phyloP scores from a whole-genome alignment of 2,329 filamentous ascomycete genomes.

The Pseudogymnoascus verrucosus region DNA sequence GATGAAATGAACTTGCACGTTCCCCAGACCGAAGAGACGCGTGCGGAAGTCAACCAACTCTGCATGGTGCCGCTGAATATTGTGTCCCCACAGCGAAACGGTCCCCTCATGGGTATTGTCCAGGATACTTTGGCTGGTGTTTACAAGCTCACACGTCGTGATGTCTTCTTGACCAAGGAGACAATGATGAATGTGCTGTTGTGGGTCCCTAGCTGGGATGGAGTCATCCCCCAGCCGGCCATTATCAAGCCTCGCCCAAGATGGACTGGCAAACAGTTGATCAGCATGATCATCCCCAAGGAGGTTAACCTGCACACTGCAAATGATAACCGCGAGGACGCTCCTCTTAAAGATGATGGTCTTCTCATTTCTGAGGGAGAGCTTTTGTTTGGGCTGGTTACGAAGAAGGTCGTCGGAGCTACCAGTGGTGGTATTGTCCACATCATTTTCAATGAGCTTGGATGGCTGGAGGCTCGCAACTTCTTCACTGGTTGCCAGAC shows the following conservation, averaged over 20 bases:
- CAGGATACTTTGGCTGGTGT: constrained; percentile 94
- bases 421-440: constrained; percentile 86
- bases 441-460: constrained; percentile 92
- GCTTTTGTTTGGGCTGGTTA: constrained; percentile 81
- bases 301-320: constrained; percentile 71
- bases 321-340: constrained; percentile 51
- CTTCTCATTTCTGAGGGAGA: constrained; percentile 79
- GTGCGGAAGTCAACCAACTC: constrained; percentile 86
- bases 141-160: constrained; percentile 92
- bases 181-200: constrained; percentile 95
- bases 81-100: constrained; percentile 93
- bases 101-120: constrained; percentile 97
- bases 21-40: constrained; percentile 92
- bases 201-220: constrained; percentile 98
- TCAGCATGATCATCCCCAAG: constrained; percentile 83
- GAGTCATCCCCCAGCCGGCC: constrained; percentile 84
- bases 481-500: constrained; percentile 96
- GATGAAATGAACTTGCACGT: constrained; percentile 99
- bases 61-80: constrained; percentile 99
- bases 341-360: constrained; percentile 66
- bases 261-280: constrained; percentile 97
- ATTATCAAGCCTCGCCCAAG: constrained; percentile 85
- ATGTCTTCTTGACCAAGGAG: constrained; percentile 83
- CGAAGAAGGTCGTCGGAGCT: constrained; percentile 91
- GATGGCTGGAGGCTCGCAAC: constrained; percentile 74